Evolutionary conservation across 2,329 filamentous ascomycete genomes (phyloP), one percentile per base, ranked within the genome.

Genomic region (Colletotrichum sp.): DNA sequence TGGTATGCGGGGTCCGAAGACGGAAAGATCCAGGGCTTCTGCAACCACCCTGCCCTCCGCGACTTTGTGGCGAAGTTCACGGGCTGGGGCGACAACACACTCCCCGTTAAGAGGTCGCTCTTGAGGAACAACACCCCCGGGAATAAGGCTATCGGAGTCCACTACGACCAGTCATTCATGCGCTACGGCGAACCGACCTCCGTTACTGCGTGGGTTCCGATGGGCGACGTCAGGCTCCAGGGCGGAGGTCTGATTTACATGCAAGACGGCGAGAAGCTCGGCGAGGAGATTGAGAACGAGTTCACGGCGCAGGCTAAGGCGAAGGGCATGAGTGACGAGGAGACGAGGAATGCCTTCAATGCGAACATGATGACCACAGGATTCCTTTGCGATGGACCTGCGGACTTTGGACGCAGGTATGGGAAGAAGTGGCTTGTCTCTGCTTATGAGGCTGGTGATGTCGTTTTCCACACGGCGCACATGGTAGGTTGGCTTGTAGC

Each of bases 161-260:
- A 92, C 76, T 92, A 92, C 78, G 90, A 92, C 78, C 90, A 92
- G 81, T 91, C 89, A 26, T 92, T 92, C 78, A 80, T 92, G 64
- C 81, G 90, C 2, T 80, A 91, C 79, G 90, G 90, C 2, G 89
- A 91, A 66, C 86, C 88, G 2, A 90, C 89, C 1, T 87, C 85
- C 34, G 82, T 92, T 1, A 92, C 90, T 5, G 90, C 89, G 0
- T 92, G 90, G 90, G 87, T 92, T 0, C 88, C 90, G 0, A 89
- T 92, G 77, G 89, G 89, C 0, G 88, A 91, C 79, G 80, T 92
- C 6, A 84, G 85, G 24, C 69, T 92, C 7, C 86, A 89, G 62
- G 90, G 91, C 0, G 91, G 91, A 7, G 91, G 91, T 0, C 80
- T 93, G 70, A 91, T 92, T 1, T 93, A 92, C 75, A 83, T 92